Evolutionary conservation across 768 basidiomycete genomes (phyloP), one percentile per base, ranked within the genome.

Genomic region (Obba rivulosa): DNA sequence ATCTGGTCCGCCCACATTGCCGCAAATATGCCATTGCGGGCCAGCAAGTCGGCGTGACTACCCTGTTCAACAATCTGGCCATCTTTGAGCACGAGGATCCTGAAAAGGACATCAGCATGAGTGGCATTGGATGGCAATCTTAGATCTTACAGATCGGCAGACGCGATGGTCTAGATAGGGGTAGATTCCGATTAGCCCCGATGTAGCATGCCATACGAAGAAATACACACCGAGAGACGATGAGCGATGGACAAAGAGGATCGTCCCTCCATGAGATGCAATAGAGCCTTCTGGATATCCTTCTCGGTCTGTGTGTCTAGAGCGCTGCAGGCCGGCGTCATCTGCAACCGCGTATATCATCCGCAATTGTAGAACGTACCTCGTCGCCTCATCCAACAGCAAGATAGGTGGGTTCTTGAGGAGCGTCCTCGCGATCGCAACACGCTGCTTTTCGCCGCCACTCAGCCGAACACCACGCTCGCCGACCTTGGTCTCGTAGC

Each of bases 261-360:
- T 37, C 85, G 76, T 22, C 84, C 86, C 54, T 78, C 70, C 46
- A 86, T 79, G 18, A 93, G 74, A 54, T 87, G 85, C 52, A 86
- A 82, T n/a, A 94, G 71, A 8, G 90, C 87, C 52, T 83, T 85
- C 63, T 93, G 88, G 48, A 95, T 92, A 57, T 90, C 87, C 49
- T 88, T 85, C 64, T 95, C 92, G 0, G 92, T 93, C 9, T 84
- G 82, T 1, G 92, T 93, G 66, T 96, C 92, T 51, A 96, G 68
- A 11, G 92, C 91, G 53, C 85, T 86, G 52, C 43, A 17, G 45
- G 25, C 39, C 42, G 34, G 18, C 21, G 34, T 23, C 14, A 25
- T 40, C 21, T 34, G 17, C 39, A 34, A 7, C 24, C 42, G 31
- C 22, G 53, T 46, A 48, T 14, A 20, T 22, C 38, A 5, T 11